A percentile compares a stretch with the other conserved stretches of the same genome.
phyloP scores from a whole-genome alignment of 345 rosid species.

The Dipteronia dyeriana region DNA sequence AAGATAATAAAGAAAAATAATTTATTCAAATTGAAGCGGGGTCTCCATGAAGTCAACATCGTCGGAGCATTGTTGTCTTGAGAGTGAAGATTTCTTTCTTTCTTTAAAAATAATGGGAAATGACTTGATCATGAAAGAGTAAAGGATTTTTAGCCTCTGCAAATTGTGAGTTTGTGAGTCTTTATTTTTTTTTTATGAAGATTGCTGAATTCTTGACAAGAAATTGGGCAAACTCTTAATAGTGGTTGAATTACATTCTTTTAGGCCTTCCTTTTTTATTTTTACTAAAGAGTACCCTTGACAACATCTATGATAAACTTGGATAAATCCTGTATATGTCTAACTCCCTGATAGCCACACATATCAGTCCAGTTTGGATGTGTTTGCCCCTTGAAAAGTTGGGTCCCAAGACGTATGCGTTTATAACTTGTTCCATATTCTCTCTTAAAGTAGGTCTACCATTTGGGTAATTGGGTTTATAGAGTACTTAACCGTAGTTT shows the following conservation, averaged over 20 bases:
- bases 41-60: background rate
- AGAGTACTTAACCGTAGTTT: background rate
- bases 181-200: background rate
- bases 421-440: too few species aligned
- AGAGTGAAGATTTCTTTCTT: too few species aligned
- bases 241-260: background rate
- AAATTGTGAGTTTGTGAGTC: too few species aligned
- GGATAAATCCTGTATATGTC: too few species aligned
- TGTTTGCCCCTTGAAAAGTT: background rate
- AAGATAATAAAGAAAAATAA: background rate
- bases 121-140: background rate
- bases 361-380: too few species aligned
- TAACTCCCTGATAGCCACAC: too few species aligned
- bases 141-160: background rate
- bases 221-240: background rate
- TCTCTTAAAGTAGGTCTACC: background rate
- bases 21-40: background rate
- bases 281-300: background rate
- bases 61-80: too few species aligned
- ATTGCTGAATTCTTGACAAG: background rate
- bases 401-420: background rate
- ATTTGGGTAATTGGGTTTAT: background rate
- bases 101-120: background rate
- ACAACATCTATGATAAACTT: too few species aligned
- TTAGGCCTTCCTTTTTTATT: background rate